Base-by-base conservation (phyloP, 1,139 yeast species). In the Hemisphaericaspora subhashii region DNA sequence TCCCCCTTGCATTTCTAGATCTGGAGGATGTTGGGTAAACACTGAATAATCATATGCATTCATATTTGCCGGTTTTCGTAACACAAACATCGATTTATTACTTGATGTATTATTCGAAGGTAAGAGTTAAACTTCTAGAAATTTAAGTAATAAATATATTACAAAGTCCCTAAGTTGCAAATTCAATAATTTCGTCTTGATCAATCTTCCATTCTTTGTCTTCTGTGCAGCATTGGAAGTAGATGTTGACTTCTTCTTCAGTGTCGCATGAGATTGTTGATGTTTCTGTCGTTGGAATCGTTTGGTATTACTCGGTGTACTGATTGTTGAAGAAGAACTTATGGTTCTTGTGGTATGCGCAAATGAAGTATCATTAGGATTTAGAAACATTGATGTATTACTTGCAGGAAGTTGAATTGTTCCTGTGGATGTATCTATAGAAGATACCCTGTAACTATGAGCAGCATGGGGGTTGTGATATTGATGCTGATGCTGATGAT, bases 261-360 rank as follows among this genome's bases (percentile, higher is more conserved):
- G 40, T 27, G 14, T 27, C 15, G n/a, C 14, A 35, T 38, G 47
- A 30, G 44, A 46, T 33, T 48, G 53, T 38, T 40, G 51, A 30
- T 48, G 54, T 39, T 47, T 56, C 35, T 53, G 58, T 28, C 49
- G 53, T 42, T 55, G 57, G 17, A 48, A 50, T 33, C 58, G 53
- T 35, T 64, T 48, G 31, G 60, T 60, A 36, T 61, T 61, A 39
- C 67, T 62, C 5, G 69, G 69, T 1, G 68, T 60, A 38, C 67
- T 61, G 24, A 64, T 52, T 5, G 68, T 62, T 1, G 72, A 64
- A 3, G 71, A 63, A 7, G 67, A 61, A 21, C 58, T 52, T 5
- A 59, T 46, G 2, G 64, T 55, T 35, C 67, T 40, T 30, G 65
- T 59, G 25, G 30, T 20, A 21, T 56, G 52, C 33, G 53, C 41